A percentile compares a stretch with the other conserved stretches of the same genome.
phyloP scores from a whole-genome alignment of 495 filamentous ascomycete genomes.

The Aspergillus egyptiacus region DNA sequence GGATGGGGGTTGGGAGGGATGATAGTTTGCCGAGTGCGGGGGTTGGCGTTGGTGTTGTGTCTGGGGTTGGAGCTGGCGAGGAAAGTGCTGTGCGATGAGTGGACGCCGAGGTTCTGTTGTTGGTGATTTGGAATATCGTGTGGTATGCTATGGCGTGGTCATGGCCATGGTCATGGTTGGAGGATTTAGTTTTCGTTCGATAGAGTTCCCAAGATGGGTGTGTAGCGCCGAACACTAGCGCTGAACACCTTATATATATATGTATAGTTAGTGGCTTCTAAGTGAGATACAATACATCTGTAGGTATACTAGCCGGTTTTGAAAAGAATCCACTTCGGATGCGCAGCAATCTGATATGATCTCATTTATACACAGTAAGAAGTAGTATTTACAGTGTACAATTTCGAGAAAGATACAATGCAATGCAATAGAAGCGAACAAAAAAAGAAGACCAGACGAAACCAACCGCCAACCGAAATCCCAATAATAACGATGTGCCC shows the following conservation, averaged over 20 bases:
- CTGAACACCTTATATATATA: background rate
- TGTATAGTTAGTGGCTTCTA: too few species aligned
- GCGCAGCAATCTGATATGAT: background rate
- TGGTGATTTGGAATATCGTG: background rate
- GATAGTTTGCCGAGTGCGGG: conserved; percentile 30
- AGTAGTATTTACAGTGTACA: conserved; percentile 4
- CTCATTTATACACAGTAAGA: background rate
- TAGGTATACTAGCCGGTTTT: too few species aligned
- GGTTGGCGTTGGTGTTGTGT: background rate
- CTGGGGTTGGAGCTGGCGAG: background rate
- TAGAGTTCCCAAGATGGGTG: too few species aligned
- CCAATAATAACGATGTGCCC: conserved; percentile 3
- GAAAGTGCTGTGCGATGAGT: background rate
- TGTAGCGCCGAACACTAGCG: too few species aligned
- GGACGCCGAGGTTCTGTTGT: too few species aligned
- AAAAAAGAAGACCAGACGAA: background rate
- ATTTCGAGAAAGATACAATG: too few species aligned
- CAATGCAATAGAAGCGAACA: background rate
- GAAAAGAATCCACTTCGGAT: too few species aligned
- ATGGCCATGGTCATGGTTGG: too few species aligned
- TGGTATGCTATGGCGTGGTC: too few species aligned
- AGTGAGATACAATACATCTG: too few species aligned
- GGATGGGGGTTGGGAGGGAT: conserved; percentile 24
- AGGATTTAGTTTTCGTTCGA: too few species aligned
- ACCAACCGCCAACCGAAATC: conserved; percentile 10